These are phyloP conservation scores for Wallemia hederae DNA, from an alignment of 1,284 basidiomycete genomes.

Conservation along the genomic window DNA sequence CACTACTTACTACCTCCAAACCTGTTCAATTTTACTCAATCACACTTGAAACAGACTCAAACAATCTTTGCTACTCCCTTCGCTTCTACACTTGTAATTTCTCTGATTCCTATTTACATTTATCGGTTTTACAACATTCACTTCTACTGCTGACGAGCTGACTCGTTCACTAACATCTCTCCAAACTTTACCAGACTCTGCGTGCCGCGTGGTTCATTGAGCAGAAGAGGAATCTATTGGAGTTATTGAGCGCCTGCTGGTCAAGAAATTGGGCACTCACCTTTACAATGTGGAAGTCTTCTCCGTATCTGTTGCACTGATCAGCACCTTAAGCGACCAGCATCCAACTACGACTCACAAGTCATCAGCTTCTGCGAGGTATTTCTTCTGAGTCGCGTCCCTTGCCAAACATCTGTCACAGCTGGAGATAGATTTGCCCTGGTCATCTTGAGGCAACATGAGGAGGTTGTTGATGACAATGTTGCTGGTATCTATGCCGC, in stretches of 20 bases:
- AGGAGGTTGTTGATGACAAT: conserved; percentile 94
- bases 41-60: no score
- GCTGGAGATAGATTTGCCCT: conserved; percentile 27
- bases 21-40: no score
- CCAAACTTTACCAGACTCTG: background rate
- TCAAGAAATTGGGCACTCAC: background rate
- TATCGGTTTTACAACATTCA: no score
- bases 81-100: no score
- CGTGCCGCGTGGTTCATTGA: background rate
- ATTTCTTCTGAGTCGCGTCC: conserved; percentile 94
- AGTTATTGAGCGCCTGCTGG: background rate
- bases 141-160: background rate
- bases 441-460: conserved; percentile 58
- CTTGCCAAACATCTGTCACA: conserved; percentile 87
- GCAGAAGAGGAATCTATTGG: background rate
- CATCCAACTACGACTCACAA: conserved; percentile 57
- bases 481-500: conserved; percentile 89
- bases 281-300: background rate
- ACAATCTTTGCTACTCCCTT: no score
- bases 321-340: no score
- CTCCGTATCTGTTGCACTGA: background rate
- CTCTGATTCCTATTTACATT: no score
- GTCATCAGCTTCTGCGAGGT: conserved; percentile 72
- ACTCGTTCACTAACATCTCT: background rate
- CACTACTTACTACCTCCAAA: no score